Percentiles rank a stretch among this genome's conserved stretches.
These are phyloP conservation scores for Herpotrichia juniperi DNA, from an alignment of 2,329 filamentous ascomycete species.

Conservation along the genomic window DNA sequence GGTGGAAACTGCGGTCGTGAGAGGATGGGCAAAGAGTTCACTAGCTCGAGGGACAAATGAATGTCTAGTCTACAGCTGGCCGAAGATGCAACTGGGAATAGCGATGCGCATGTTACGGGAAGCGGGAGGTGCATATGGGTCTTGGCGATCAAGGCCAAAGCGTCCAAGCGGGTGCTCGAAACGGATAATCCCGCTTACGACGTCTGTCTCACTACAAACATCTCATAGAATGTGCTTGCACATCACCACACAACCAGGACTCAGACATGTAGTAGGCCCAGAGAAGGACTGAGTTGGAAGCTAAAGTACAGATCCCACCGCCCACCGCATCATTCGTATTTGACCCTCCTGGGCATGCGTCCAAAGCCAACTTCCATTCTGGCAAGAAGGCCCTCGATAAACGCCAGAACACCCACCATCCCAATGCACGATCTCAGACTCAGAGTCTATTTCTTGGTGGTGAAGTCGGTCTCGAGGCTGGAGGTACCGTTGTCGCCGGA, in stretches of 20 bases:
- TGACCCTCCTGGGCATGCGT: not conserved
- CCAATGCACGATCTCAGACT: not conserved
- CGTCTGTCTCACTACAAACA: not conserved
- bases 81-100: slow-evolving; percentile 28
- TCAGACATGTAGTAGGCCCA: not conserved
- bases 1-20: slow-evolving; percentile 15
- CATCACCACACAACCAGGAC: too few species aligned
- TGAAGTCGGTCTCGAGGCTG: slow-evolving; percentile 83
- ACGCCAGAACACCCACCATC: slow-evolving; percentile 23
- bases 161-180: slow-evolving; percentile 2
- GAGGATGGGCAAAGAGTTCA: not conserved
- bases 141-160: slow-evolving; percentile 26
- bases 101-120: slow-evolving; percentile 23
- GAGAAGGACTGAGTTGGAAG: not conserved
- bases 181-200: not conserved
- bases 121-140: not conserved
- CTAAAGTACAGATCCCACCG: not conserved
- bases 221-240: too few species aligned
- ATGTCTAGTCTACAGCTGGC: slow-evolving; percentile 27
- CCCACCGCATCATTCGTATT: not conserved
- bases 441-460: slow-evolving; percentile 61
- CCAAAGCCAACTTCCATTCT: not conserved
- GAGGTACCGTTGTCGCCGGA: slow-evolving; percentile 66
- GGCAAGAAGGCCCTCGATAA: not conserved
- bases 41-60: slow-evolving; percentile 7